These are phyloP conservation scores for Corymbia maculata DNA, from an alignment of 345 rosid genomes.

Conservation along the genomic window DNA sequence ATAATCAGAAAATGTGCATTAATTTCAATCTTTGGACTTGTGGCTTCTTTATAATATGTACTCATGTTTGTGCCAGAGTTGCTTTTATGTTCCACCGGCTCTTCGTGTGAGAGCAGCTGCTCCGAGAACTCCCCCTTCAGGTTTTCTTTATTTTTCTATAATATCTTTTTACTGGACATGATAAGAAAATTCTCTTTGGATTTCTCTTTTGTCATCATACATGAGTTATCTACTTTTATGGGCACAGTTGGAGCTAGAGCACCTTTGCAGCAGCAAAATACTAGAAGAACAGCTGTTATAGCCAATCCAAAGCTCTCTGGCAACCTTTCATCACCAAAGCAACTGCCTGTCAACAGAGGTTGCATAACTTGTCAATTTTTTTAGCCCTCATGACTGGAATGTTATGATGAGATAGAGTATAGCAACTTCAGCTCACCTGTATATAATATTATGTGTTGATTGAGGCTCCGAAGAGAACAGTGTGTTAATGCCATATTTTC, in stretches of 20 bases:
- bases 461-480: not conserved
- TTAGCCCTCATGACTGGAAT: not conserved
- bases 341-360: constrained; percentile 37
- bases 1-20: not conserved
- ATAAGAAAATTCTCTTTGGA: not conserved
- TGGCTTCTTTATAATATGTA: not conserved
- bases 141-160: constrained; percentile 10
- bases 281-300: constrained; percentile 29
- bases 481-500: not conserved
- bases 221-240: not conserved
- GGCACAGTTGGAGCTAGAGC: constrained; percentile 45
- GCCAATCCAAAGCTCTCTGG: constrained; percentile 31
- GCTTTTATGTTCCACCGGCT: constrained; percentile 84
- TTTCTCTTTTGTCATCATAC: not conserved
- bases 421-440: not conserved
- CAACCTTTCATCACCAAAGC: constrained; percentile 36
- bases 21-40: not conserved
- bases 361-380: not conserved
- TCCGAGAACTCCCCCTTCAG: constrained; percentile 65
- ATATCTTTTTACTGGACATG: not conserved
- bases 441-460: not conserved
- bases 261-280: constrained; percentile 33
- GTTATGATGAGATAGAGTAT: not conserved
- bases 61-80: constrained; percentile 38
- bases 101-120: constrained; percentile 50